A percentile compares a stretch with the other conserved stretches of the same genome.
Conservation (phyloP, 495 filamentous ascomycete species). For the Aspergillus taichungensis region DNA sequence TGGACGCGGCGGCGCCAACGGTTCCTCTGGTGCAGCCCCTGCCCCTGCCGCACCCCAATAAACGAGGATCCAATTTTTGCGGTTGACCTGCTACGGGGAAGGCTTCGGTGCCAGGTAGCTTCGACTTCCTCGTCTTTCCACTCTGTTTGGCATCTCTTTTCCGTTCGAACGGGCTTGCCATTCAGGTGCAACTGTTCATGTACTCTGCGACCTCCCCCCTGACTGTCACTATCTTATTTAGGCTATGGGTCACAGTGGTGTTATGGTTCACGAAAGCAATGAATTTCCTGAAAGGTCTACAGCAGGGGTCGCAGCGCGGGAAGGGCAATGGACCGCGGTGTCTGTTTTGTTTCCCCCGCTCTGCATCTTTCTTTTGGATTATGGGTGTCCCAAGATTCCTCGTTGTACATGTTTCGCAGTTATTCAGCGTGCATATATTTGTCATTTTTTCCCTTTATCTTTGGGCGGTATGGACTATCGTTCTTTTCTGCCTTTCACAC, state of each 20-base stretch:
- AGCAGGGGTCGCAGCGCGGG: constrained; percentile 12
- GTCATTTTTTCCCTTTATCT: constrained; percentile 12
- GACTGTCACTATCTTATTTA: constrained; percentile 10
- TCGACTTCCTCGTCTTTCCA: too few relatives aligned
- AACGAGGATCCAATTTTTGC: constrained; percentile 2
- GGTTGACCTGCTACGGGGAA: constrained; percentile 2
- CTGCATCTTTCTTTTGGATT: constrained; percentile 10
- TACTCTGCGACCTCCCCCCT: constrained; percentile 3
- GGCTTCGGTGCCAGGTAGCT: too few relatives aligned
- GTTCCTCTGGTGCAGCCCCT: constrained; percentile 16
- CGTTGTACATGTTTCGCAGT: constrained; percentile 27
- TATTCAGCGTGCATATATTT: constrained; percentile 38
- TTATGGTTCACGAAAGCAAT: constrained; percentile 40
- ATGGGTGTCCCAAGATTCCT: constrained; percentile 19
- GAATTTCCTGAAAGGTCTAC: constrained; percentile 30
- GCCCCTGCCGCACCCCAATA: constrained; percentile 12
- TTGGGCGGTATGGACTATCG: constrained; percentile 3
- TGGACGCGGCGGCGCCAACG: constrained; percentile 26
- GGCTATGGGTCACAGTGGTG: constrained; percentile 23
- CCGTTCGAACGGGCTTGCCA: too few relatives aligned
- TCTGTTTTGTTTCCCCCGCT: constrained; percentile 3
- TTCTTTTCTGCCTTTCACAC: constrained; percentile 3
- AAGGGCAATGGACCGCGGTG: constrained; percentile 3
- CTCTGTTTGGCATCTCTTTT: too few relatives aligned
- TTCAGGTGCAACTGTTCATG: neutral